Evolutionary conservation across 345 rosid genomes (phyloP).

Genomic region (Fremontodendron californicum): DNA sequence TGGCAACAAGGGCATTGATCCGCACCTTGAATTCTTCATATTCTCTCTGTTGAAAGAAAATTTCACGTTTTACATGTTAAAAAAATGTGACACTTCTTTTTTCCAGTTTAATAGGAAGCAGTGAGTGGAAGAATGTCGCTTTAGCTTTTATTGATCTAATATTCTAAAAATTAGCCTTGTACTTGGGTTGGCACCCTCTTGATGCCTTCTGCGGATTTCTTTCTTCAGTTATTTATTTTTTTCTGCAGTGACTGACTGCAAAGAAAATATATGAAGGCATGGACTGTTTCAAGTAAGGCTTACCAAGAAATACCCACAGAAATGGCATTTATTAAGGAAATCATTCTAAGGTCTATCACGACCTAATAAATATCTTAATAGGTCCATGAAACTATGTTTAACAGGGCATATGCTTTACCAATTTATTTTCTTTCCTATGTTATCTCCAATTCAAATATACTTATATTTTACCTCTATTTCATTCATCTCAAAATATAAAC

Average conservation of each 20-base stretch:
- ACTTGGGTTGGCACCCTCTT: not conserved
- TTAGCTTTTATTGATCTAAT: not conserved
- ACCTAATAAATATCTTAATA: not conserved
- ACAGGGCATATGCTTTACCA: not conserved
- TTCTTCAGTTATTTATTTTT: not conserved
- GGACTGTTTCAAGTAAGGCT: not conserved
- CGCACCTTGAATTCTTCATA: constrained; percentile 99
- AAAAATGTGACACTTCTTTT: not conserved
- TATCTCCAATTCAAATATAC: not conserved
- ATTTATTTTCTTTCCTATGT: not conserved
- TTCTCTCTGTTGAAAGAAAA: constrained; percentile 66
- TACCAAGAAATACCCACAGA: not conserved
- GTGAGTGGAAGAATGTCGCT: not conserved
- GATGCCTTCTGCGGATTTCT: not conserved
- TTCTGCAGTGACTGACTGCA: not conserved
- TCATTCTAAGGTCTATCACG: not conserved
- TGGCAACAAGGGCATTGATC: constrained; percentile 97
- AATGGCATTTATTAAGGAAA: not conserved
- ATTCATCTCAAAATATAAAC: not conserved
- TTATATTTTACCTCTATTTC: not conserved
- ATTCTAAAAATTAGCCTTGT: not conserved
- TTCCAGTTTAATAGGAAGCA: not conserved
- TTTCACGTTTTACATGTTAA: not conserved
- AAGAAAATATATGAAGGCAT: not conserved
- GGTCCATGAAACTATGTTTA: not conserved